Base-by-base conservation (phyloP, 352 stramenopile species). In the Phytophthora pistaciae region DNA sequence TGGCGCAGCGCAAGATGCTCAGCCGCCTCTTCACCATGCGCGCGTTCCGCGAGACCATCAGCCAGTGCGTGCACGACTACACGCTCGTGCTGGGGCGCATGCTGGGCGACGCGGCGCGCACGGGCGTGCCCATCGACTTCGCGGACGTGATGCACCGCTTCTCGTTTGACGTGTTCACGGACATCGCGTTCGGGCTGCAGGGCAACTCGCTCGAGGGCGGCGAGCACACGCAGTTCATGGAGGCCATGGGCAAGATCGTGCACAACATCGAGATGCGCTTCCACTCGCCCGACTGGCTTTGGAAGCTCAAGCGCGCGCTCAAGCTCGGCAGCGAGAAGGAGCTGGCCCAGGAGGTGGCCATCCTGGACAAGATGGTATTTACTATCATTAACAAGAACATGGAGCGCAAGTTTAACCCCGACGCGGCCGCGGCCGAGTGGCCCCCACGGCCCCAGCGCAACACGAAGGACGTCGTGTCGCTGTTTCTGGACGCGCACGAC, bases 1-100 rank as follows among this genome's bases (percentile, higher is more conserved):
- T 65, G 5, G 25, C 72, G 18, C 87, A 94, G 64, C 76, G 87
- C 53, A 93, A 94, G 66, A 87, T 77, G 46, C 80, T 91, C 63
- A 94, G 85, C 52, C 91, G 96, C 25, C 87, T 97, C 3, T 94
- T 96, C 31, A 92, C 83, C 7, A 83, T 77, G 64, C 75, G 73
- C 8, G 67, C 73, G 14, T 79, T 87, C 55, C 55, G 77, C 6
- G 75, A 82, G 20, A 76, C 65, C 54, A 79, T 87, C 56, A 74
- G 53, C 23, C 55, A 71, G 27, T 82, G 68, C 33, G 70, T 87
- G 50, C 70, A 83, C 48, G 75, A 83, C 53, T 78, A 88, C 61
- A 74, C 77, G 27, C 56, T 74, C 13, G 52, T 78, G 9, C 54
- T 88, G 50, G 69, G 69, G 14, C 56, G 29, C 3, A 68, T 63